These are phyloP conservation scores for Malus hybrid DNA, from an alignment of 331 rosid species.

Conservation along the genomic window DNA sequence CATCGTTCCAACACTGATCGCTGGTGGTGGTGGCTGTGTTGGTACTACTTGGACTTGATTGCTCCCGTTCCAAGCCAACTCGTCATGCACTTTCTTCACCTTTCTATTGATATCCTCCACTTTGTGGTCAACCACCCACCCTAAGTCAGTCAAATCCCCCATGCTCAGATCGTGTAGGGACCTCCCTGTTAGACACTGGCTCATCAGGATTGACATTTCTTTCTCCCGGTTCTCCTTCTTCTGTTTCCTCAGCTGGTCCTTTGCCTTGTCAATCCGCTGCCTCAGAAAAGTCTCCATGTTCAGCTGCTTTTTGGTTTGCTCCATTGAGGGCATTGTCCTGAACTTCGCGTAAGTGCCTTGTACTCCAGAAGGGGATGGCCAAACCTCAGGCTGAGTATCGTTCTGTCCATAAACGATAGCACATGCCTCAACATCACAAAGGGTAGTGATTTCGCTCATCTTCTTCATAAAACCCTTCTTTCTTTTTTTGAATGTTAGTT, in stretches of 20 bases:
- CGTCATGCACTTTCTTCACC: too few species aligned
- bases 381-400: constrained; percentile 29
- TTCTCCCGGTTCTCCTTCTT: constrained; percentile 32
- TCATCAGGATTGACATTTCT: constrained; percentile 25
- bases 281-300: constrained; percentile 39
- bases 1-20: too few species aligned
- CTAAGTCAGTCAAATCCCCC: constrained; percentile 22
- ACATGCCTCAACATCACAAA: constrained; percentile 51
- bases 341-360: constrained; percentile 19
- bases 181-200: constrained; percentile 9
- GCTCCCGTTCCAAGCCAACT: too few species aligned
- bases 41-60: too few species aligned
- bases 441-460: constrained; percentile 42
- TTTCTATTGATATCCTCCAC: too few species aligned
- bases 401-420: constrained; percentile 42
- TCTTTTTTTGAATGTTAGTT: constrained; percentile 47
- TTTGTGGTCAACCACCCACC: constrained; percentile 17
- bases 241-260: constrained; percentile 28
- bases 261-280: constrained; percentile 42
- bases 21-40: too few species aligned
- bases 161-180: not conserved
- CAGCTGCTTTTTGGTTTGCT: constrained; percentile 40
- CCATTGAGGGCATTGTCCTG: constrained; percentile 21
- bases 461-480: constrained; percentile 53
- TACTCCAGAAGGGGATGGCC: constrained; percentile 27